Evolutionary conservation across 2,329 filamentous ascomycete genomes (phyloP), one percentile per base, ranked within the genome.

Genomic region (Dendryphion nanum): DNA sequence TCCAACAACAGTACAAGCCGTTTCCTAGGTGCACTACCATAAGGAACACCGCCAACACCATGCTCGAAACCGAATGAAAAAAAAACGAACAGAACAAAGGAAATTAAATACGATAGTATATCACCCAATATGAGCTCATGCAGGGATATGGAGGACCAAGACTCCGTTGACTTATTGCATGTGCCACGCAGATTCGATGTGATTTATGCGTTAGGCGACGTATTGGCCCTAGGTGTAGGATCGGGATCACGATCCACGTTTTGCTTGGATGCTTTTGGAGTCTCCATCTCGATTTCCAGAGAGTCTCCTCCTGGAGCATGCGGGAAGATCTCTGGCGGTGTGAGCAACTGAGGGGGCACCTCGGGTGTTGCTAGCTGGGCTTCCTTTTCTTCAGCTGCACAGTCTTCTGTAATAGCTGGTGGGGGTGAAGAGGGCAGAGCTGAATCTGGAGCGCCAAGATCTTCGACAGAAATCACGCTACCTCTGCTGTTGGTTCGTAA

Each of bases 401-500:
- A 55, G 19, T 71, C 68, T 41, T 72, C 69, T 2, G 60, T 55
- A 28, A 72, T 73, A 18, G 52, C 59, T 10, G 65, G 64, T n/a
- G 65, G 66, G 3, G 64, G 65, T 12, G 62, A 63, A 4, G 61
- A 64, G 7, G 57, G 50, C 12, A 68, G 50, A 4, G 51, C 48
- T 2, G 59, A 56, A 6, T 68, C 63, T 12, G 57, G 47, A 5
- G 50, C 51, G 14, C 60, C 49, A 35, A 69, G 47, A 32, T 75
- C 72, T 30, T 75, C 72, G 18, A 70, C 61, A 6, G 71, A 74
- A 31, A 76, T 68, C 28, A 75, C 79, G 57, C 90, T 95, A 33
- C 94, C 91, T 53, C 91, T 85, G 58, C 89, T 95, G 63, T 95
- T 95, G 15, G 91, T 94, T 33, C 91, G 82, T 88, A 96, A 91